Evolutionary conservation across 2,329 filamentous ascomycete genomes (phyloP).

Genomic region (Ophiostoma pallidulum): DNA sequence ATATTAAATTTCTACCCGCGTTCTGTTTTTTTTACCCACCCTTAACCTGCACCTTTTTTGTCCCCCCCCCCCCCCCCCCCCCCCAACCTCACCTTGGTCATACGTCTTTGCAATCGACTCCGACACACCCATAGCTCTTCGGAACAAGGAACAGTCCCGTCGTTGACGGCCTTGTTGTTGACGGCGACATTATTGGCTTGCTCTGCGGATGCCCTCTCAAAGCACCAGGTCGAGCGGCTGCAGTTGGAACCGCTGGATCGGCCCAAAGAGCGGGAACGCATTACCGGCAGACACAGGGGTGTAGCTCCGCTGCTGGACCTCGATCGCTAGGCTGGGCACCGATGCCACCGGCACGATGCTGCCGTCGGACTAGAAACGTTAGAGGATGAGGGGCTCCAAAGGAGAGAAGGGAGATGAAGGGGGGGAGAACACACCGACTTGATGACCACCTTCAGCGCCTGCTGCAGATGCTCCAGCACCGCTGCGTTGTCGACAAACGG

Average conservation of each 20-base stretch:
- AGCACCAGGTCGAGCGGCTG: background rate
- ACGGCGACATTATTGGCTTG: too few relatives aligned
- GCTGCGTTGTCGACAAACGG: conserved; percentile 7
- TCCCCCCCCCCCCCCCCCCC: too few relatives aligned
- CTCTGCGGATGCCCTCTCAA: background rate
- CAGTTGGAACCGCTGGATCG: background rate
- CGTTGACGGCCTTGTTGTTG: too few relatives aligned
- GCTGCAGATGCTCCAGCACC: conserved; percentile 27
- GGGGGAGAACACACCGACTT: conserved; percentile 15
- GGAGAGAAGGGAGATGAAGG: too few relatives aligned
- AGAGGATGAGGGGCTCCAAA: too few relatives aligned
- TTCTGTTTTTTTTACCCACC: too few relatives aligned
- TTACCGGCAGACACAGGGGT: conserved; percentile 11
- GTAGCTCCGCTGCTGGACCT: conserved; percentile 25
- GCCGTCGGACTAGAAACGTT: conserved; percentile 21
- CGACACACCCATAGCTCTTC: too few relatives aligned
- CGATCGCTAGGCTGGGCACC: conserved; percentile 29
- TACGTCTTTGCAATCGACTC: too few relatives aligned
- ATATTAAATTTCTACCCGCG: too few relatives aligned
- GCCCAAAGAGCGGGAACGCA: conserved; percentile 21
- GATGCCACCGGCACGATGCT: conserved; percentile 18
- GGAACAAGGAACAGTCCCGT: too few relatives aligned
- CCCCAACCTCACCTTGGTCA: too few relatives aligned
- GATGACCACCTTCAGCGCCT: conserved; percentile 19
- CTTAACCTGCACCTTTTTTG: too few relatives aligned